phyloP scores from a whole-genome alignment of 257 asterid species.

The Solanum tacnaense region DNA sequence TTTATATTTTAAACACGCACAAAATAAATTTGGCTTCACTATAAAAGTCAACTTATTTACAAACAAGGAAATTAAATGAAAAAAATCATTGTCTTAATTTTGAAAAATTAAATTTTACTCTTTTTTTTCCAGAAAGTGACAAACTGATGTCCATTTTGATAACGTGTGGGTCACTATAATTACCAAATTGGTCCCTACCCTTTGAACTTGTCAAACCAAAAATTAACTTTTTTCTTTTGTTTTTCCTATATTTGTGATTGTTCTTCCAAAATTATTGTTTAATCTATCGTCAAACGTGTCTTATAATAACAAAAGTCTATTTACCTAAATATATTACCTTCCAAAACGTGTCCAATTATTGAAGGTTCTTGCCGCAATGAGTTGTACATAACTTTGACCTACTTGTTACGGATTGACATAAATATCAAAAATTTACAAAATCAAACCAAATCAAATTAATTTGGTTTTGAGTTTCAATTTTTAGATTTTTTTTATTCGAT shows the following conservation, averaged over 20 bases:
- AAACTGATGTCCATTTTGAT: slow-evolving; percentile 1
- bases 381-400: background rate
- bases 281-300: background rate
- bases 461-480: no score
- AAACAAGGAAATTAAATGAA: background rate
- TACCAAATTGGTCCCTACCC: background rate
- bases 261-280: background rate
- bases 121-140: slow-evolving; percentile 13
- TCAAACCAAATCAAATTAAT: no score
- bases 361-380: background rate
- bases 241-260: background rate
- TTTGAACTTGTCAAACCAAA: background rate
- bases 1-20: background rate
- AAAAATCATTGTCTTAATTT: background rate
- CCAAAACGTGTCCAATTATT: background rate
- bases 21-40: background rate
- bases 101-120: background rate
- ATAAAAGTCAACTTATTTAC: background rate
- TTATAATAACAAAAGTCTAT: background rate
- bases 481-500: no score
- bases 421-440: background rate
- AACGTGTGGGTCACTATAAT: slow-evolving; percentile 1
- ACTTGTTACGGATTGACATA: background rate
- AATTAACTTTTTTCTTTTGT: no score
- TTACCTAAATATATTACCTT: background rate